Base-by-base conservation (phyloP, 108 stramenopile genomes). In the Nitzschia sp. region DNA sequence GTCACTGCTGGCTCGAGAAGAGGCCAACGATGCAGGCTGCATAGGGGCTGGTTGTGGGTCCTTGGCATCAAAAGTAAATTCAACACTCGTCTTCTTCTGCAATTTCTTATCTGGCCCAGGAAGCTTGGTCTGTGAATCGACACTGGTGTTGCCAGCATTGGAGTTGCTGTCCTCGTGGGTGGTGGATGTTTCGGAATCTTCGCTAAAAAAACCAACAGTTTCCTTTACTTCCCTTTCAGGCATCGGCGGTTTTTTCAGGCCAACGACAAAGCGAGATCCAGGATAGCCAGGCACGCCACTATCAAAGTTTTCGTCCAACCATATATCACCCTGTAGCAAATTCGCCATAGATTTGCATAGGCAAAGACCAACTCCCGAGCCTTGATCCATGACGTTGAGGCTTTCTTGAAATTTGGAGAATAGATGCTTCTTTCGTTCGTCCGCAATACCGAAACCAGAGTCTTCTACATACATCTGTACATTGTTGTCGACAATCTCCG, bases 331-430 rank as follows among this genome's bases (percentile, higher is more conserved):
- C 18, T 60, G 71, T 59, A 81, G 71, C 9, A 85, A 75, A 17
- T 59, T 42, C 1, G 53, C 45, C 71, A 81, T 42, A 19, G 42
- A 26, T 26, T 81, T 76, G 46, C 75, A 71, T 0, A 81, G 54
- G n/a, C 42, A 68, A 15, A 81, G 51, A 5, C 80, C 80, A 31
- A 81, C 70, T 6, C 80, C 80, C 28, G 81, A 68, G 19, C 82
- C 82, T 60, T 82, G 81, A 15, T 70, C 74, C 32, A 78, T 61
- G 27, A 54, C 56, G 24, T 82, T 77, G 35, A 78, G 53, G 25
- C 68, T 65, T 59, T 82, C 81, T 68, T 82, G 81, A 49, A 78
- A 82, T 55, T 78, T 78, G 63, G 68, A 34, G 47, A 82, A 82
- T 17, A 82, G 29, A 15, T 72, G 35, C 25, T 66, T n/a, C 9